Conservation (phyloP, 495 filamentous ascomycete genomes). For the Penicillium herquei region DNA sequence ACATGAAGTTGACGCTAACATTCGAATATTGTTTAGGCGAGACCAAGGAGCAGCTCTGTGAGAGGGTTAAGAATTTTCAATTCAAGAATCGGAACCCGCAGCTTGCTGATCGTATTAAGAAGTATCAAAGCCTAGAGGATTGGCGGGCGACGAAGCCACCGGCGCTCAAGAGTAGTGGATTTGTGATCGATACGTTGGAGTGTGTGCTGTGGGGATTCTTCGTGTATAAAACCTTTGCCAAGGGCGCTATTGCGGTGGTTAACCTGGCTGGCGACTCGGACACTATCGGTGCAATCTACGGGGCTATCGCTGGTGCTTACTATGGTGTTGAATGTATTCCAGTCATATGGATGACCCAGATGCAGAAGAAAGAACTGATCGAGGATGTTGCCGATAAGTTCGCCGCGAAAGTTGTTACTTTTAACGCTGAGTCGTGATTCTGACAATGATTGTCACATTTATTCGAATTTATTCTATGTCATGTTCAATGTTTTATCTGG, state of each 20-base stretch:
- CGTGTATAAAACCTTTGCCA: constrained; percentile 34
- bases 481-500: too few relatives aligned
- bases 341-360: constrained; percentile 28
- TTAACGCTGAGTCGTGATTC: too few relatives aligned
- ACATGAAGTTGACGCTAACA: not conserved
- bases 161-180: constrained; percentile 38
- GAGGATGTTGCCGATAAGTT: constrained; percentile 36
- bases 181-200: constrained; percentile 47
- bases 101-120: constrained; percentile 13
- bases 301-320: constrained; percentile 45
- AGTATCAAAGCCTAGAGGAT: constrained; percentile 14
- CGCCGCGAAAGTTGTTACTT: constrained; percentile 3
- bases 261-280: constrained; percentile 52
- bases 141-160: constrained; percentile 15
- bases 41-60: constrained; percentile 18
- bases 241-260: constrained; percentile 43
- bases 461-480: too few relatives aligned
- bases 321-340: constrained; percentile 41
- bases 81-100: constrained; percentile 24
- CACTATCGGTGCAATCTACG: constrained; percentile 51
- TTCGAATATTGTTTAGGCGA: constrained; percentile 10
- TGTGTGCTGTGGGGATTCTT: constrained; percentile 49
- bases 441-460: too few relatives aligned
- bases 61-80: constrained; percentile 10
- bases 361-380: constrained; percentile 27